Percentiles rank a stretch among this genome's conserved stretches.
phyloP scores from a whole-genome alignment of 805 yeast genomes.

The Cyberlindnera xishuangbannaensis region DNA sequence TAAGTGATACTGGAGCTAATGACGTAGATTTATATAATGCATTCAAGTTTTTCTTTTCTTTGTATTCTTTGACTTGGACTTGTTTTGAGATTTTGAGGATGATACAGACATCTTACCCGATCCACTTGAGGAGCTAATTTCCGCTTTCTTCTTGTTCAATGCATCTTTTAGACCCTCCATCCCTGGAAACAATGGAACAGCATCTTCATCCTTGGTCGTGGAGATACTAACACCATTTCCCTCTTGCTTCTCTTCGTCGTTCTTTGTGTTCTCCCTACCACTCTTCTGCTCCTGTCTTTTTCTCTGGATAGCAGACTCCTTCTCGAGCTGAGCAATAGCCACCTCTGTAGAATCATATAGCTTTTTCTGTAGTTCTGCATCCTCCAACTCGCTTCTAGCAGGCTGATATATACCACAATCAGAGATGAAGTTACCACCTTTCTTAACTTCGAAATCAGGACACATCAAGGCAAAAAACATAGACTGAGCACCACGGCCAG shows the following conservation, averaged over 20 bases:
- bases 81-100: slow-evolving; percentile 1
- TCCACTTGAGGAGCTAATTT: slow-evolving; percentile 21
- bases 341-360: slow-evolving; percentile 58
- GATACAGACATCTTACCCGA: slow-evolving; percentile 21
- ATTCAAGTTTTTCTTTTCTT: no score
- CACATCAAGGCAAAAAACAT: slow-evolving; percentile 61
- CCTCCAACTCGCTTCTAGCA: slow-evolving; percentile 59
- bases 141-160: slow-evolving; percentile 12
- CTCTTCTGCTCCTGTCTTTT: slow-evolving; percentile 32
- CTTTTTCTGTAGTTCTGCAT: slow-evolving; percentile 51
- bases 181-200: slow-evolving; percentile 26
- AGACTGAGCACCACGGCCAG: slow-evolving; percentile 77
- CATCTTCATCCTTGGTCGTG: slow-evolving; percentile 3
- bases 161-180: slow-evolving; percentile 10
- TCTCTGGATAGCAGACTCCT: slow-evolving; percentile 61
- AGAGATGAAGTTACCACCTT: slow-evolving; percentile 66
- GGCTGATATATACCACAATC: slow-evolving; percentile 58
- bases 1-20: no score
- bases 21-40: no score
- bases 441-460: slow-evolving; percentile 58
- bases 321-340: slow-evolving; percentile 57
- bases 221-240: slow-evolving; percentile 7
- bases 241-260: slow-evolving; percentile 3
- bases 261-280: slow-evolving; percentile 5
- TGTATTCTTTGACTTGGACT: no score